Evolutionary conservation across 257 asterid genomes (phyloP).

Genomic region (Salvia hispanica): DNA sequence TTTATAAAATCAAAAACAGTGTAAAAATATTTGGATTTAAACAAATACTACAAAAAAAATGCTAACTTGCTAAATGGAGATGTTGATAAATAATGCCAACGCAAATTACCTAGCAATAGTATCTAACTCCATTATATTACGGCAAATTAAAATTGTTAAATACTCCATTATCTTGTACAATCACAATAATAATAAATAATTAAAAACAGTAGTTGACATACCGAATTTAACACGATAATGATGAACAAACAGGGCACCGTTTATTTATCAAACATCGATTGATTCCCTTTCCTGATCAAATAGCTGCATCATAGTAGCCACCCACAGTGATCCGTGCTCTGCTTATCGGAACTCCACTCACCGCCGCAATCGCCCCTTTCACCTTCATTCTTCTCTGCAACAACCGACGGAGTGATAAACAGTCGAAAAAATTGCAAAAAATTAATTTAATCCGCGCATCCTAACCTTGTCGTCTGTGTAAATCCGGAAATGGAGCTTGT

Average conservation of each 20-base stretch:
- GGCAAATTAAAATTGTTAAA: no score
- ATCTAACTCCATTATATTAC: no score
- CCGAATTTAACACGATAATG: not conserved
- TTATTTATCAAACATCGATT: not conserved
- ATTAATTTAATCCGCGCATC: not conserved
- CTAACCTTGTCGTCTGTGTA: slow-evolving; percentile 58
- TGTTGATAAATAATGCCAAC: no score
- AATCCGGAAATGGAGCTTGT: slow-evolving; percentile 57
- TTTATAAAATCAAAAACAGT: no score
- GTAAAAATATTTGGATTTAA: no score
- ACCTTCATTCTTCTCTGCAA: slow-evolving; percentile 55
- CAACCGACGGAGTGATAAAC: no score
- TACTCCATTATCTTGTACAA: not conserved
- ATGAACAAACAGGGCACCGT: not conserved
- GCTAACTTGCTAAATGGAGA: no score
- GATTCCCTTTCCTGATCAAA: not conserved
- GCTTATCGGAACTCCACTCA: slow-evolving; percentile 46
- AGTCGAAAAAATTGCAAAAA: not conserved
- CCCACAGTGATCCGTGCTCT: slow-evolving; percentile 68
- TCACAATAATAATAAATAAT: not conserved
- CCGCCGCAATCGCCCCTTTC: slow-evolving; percentile 55
- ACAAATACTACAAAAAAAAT: no score
- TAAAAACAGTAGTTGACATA: not conserved
- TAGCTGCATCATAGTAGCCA: slow-evolving; percentile 53
- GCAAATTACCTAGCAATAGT: no score